Evolutionary conservation across 2,329 filamentous ascomycete genomes (phyloP), one percentile per base, ranked within the genome.

Genomic region (Stemphylium lycopersici): DNA sequence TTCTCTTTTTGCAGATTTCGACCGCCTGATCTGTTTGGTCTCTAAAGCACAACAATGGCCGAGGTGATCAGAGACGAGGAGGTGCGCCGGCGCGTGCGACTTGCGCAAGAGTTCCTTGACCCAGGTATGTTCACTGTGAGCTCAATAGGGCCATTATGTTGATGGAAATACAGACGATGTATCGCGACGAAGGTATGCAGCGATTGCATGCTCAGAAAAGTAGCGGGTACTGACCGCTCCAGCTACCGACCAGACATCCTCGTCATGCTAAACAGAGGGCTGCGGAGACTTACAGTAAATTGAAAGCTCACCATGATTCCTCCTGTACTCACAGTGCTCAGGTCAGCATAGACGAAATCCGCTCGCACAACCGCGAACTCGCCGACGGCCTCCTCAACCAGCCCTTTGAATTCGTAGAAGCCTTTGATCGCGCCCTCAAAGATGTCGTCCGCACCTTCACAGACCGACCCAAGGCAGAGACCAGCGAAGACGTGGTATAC

Each of bases 181-280:
- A 20, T 76, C 81, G 58, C 82, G 82, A 55, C 80, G 83, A 70
- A 83, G 80, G 81, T 83, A 72, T 52, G 16, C 36, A 20, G 26
- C 10, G n/a, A n/a, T 26, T 37, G 16, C 15, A 24, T 31, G 15
- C 67, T 49, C 70, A 56, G n/a, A 34, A 46, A 12, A 6, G 11
- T 26, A 31, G 46, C 50, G 24, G 34, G 46, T 52, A 56, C 61
- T 65, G 52, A 67, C 51, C 10, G 80, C 69, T 80, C 84, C 69
- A 96, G 91, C 76, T 97, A 97, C 79, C 87, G 92, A 71, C 87
- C 92, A 58, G 92, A 96, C 70, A 96, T 98, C 70, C 87, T 96
- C 59, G 78, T 87, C 62, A 88, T 88, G 86, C 80, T 88, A 47
- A 87, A 88, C 69, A 81, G 85, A 57, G 83, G 83, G 18, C 71